A percentile compares a stretch with the other conserved stretches of the same genome.
Evolutionary conservation across 2,329 filamentous ascomycete genomes (phyloP).

Genomic region (Fusarium staphyleae): DNA sequence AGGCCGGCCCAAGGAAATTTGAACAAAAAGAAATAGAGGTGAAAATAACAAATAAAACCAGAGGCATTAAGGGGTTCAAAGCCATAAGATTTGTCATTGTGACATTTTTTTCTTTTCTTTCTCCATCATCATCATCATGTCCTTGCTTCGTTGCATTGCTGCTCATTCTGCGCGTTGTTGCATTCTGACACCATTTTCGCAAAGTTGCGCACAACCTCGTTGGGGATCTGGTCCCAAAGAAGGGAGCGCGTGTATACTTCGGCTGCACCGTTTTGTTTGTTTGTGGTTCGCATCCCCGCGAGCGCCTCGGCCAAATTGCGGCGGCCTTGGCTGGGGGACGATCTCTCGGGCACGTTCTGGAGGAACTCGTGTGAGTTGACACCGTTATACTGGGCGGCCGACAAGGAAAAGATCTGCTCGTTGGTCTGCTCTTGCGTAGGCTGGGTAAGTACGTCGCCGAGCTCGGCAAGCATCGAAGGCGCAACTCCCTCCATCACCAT

Average conservation of each 20-base stretch:
- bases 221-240: slow-evolving; percentile 92
- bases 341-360: slow-evolving; percentile 60
- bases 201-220: slow-evolving; percentile 91
- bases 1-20: slow-evolving; percentile 37
- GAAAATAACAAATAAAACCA: slow-evolving; percentile 22
- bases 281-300: slow-evolving; percentile 74
- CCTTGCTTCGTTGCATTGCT: slow-evolving; percentile 53
- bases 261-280: slow-evolving; percentile 73
- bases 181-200: slow-evolving; percentile 87
- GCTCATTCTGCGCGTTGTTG: slow-evolving; percentile 57
- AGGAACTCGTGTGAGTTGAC: slow-evolving; percentile 73
- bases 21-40: slow-evolving; percentile 23
- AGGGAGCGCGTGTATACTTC: slow-evolving; percentile 93
- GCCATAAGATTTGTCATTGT: slow-evolving; percentile 48
- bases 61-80: slow-evolving; percentile 28
- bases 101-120: slow-evolving; percentile 44
- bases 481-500: slow-evolving; percentile 50
- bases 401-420: slow-evolving; percentile 87
- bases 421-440: slow-evolving; percentile 85
- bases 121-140: slow-evolving; percentile 45
- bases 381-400: slow-evolving; percentile 86
- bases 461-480: slow-evolving; percentile 68
- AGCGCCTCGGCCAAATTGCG: slow-evolving; percentile 83
- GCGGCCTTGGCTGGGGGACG: slow-evolving; percentile 65
- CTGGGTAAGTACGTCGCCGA: slow-evolving; percentile 73